Conservation (phyloP, 495 filamentous ascomycete genomes). For the Penicillium macrosclerotiorum region DNA sequence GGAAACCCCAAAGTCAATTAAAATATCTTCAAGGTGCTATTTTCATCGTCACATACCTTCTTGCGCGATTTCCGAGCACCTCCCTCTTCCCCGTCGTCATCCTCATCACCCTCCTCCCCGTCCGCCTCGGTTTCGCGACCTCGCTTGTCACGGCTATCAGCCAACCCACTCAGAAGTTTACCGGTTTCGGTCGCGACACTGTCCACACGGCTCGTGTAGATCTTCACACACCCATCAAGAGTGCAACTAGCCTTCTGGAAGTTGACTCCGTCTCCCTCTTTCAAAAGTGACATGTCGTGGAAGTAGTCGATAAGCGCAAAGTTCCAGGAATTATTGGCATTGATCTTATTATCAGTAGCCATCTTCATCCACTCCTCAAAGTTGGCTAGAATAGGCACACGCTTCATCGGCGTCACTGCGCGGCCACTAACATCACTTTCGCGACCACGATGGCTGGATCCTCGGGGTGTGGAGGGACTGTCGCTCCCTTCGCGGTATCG, state of each 20-base stretch:
- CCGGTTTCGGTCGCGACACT: conserved; percentile 97
- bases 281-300: conserved; percentile 96
- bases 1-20: neutral
- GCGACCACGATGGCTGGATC: conserved; percentile 47
- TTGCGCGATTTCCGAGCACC: conserved; percentile 71
- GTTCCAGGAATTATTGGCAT: conserved; percentile 98
- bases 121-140: conserved; percentile 63
- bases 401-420: conserved; percentile 92
- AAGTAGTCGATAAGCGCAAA: conserved; percentile 99
- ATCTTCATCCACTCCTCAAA: conserved; percentile 99
- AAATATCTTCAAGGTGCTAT: neutral
- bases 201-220: conserved; percentile 97
- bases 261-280: conserved; percentile 95
- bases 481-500: conserved; percentile 63
- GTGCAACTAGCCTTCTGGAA: conserved; percentile 99
- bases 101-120: conserved; percentile 63
- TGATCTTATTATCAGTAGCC: conserved; percentile 99
- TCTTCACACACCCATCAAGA: conserved; percentile 97
- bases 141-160: conserved; percentile 84
- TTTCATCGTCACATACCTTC: conserved; percentile 49
- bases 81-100: conserved; percentile 80
- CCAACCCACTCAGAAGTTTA: conserved; percentile 89
- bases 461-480: conserved; percentile 65
- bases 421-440: conserved; percentile 63
- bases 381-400: conserved; percentile 91